These are phyloP conservation scores for Miscanthus sacchariflorus DNA, from an alignment of 202 grass and related monocot species.

Conservation along the genomic window DNA sequence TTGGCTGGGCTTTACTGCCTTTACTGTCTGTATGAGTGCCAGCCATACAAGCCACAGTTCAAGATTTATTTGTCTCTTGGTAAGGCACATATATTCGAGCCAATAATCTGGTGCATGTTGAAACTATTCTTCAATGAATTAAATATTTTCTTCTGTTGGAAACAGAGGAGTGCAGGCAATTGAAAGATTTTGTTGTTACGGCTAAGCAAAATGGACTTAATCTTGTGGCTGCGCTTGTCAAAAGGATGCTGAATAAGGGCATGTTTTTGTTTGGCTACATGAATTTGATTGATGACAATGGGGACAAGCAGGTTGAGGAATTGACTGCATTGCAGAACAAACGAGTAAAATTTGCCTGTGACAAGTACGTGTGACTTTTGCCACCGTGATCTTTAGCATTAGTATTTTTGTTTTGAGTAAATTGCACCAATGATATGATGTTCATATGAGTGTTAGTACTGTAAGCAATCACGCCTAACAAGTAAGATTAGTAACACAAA, in stretches of 20 bases:
- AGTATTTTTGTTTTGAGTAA: background rate
- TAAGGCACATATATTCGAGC: slow-evolving; percentile 31
- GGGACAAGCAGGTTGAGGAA: slow-evolving; percentile 65
- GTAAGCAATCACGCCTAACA: background rate
- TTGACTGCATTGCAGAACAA: slow-evolving; percentile 65
- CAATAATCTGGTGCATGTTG: slow-evolving; percentile 5
- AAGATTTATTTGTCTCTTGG: slow-evolving; percentile 85
- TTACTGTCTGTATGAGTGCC: slow-evolving; percentile 87
- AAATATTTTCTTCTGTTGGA: slow-evolving; percentile 4
- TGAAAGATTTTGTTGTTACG: slow-evolving; percentile 64
- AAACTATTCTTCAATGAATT: slow-evolving; percentile 9
- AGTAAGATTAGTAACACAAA: slow-evolving; percentile 1
- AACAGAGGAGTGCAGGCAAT: slow-evolving; percentile 75
- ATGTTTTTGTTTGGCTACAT: slow-evolving; percentile 84
- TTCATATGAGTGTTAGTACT: background rate
- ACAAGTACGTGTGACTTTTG: slow-evolving; percentile 60
- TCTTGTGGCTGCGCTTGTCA: slow-evolving; percentile 63
- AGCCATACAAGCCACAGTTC: slow-evolving; percentile 81
- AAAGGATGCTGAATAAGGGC: slow-evolving; percentile 79
- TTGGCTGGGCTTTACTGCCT: slow-evolving; percentile 92
- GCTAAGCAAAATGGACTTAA: slow-evolving; percentile 61
- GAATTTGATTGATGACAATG: slow-evolving; percentile 65
- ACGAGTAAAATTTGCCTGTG: slow-evolving; percentile 65
- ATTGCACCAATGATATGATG: background rate
- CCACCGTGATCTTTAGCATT: background rate